Conservation (phyloP, 83 land plant genomes). For the Thuja plicata region DNA sequence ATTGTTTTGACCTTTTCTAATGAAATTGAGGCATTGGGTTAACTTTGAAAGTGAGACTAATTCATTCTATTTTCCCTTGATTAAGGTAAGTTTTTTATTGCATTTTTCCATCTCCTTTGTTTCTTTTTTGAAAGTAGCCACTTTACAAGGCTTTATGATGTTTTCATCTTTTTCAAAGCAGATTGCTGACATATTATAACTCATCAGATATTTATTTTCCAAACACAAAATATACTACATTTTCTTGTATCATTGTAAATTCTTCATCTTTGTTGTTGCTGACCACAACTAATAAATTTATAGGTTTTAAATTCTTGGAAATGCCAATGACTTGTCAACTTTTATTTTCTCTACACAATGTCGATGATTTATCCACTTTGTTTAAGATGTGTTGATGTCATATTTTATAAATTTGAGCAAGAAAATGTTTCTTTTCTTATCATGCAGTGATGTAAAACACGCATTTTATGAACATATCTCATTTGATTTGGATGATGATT, state of each 20-base stretch:
- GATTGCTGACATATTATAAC: not conserved
- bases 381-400: not conserved
- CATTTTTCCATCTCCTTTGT: not conserved
- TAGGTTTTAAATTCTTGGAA: constrained; percentile 49
- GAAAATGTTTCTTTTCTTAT: not conserved
- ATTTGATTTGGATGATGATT: not conserved
- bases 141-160: too few relatives aligned
- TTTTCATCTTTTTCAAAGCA: not conserved
- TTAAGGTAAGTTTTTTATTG: constrained; percentile 42
- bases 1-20: constrained; percentile 47
- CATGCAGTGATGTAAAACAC: constrained; percentile 57
- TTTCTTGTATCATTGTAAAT: not conserved
- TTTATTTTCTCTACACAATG: constrained; percentile 27
- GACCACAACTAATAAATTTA: constrained; percentile 18
- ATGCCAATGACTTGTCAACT: constrained; percentile 49
- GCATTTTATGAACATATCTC: constrained; percentile 37
- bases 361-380: not conserved
- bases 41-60: constrained; percentile 28
- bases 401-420: not conserved
- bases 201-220: not conserved
- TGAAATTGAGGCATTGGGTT: constrained; percentile 46
- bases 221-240: not conserved
- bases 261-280: not conserved
- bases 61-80: constrained; percentile 58
- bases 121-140: too few relatives aligned